These are phyloP conservation scores for Colletotrichum eremochloae DNA, from an alignment of 2,329 filamentous ascomycete species.

Conservation along the genomic window DNA sequence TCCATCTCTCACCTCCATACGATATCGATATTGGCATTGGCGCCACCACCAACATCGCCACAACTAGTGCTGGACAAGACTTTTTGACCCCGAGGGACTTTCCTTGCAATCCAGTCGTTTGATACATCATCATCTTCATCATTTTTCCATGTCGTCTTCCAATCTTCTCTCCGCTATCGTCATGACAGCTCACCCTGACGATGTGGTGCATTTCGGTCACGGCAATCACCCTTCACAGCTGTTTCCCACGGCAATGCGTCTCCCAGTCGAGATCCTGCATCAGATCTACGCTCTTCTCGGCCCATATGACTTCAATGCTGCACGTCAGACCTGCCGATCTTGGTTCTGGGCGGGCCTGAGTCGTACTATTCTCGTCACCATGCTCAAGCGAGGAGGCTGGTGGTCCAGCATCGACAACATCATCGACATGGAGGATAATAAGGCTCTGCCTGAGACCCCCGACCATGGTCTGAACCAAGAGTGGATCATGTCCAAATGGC, in stretches of 20 bases:
- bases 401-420: constrained; percentile 54
- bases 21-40: neutral
- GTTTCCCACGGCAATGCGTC: constrained; percentile 44
- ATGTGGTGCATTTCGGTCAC: neutral
- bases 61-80: neutral
- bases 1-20: neutral
- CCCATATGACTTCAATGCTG: constrained; percentile 67
- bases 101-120: neutral
- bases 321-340: constrained; percentile 68
- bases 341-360: constrained; percentile 73
- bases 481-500: constrained; percentile 56
- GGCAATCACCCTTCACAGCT: neutral
- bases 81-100: neutral
- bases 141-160: neutral
- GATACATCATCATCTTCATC: neutral
- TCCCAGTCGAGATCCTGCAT: constrained; percentile 54
- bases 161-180: neutral
- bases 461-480: constrained; percentile 44
- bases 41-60: neutral
- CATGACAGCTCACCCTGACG: neutral
- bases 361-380: constrained; percentile 60
- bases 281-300: constrained; percentile 52
- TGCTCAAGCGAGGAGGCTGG: constrained; percentile 70
- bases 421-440: constrained; percentile 17
- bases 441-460: neutral